Conservation (phyloP, 768 basidiomycete species). For the Hysterangium stoloniferum region DNA sequence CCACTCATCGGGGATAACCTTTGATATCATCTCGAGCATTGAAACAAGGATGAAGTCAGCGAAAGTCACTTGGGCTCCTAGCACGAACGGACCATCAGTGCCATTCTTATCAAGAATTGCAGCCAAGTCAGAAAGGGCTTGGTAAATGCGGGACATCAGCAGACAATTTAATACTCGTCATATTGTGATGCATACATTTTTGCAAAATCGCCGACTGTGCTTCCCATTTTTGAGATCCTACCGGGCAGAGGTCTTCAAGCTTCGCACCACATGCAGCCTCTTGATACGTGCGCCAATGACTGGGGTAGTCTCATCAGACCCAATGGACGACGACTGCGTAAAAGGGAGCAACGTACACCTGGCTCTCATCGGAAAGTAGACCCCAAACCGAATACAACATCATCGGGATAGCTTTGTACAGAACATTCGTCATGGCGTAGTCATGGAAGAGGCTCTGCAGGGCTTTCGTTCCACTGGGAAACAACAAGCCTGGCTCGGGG, state of each 20-base stretch:
- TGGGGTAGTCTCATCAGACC: too few relatives aligned
- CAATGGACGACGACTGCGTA: too few relatives aligned
- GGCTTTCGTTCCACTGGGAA: constrained; percentile 30
- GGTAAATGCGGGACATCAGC: too few relatives aligned
- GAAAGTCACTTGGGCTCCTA: constrained; percentile 31
- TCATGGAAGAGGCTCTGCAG: constrained; percentile 32
- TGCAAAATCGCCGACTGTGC: constrained; percentile 32
- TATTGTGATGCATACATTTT: constrained; percentile 21
- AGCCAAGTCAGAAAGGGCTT: constrained; percentile 13
- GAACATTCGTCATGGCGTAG: too few relatives aligned
- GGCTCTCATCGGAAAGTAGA: too few relatives aligned
- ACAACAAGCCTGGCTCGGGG: constrained; percentile 32
- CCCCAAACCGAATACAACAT: too few relatives aligned
- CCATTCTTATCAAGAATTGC: constrained; percentile 22
- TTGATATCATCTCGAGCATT: too few relatives aligned
- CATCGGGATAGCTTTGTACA: too few relatives aligned
- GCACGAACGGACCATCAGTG: constrained; percentile 25
- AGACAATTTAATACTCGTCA: too few relatives aligned
- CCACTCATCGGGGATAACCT: too few relatives aligned
- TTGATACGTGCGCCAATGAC: constrained; percentile 34
- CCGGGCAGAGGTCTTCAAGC: constrained; percentile 30
- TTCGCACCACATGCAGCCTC: constrained; percentile 31
- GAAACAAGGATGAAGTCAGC: too few relatives aligned
- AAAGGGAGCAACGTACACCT: too few relatives aligned
- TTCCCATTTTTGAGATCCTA: constrained; percentile 21